phyloP scores from a whole-genome alignment of 2,329 filamentous ascomycete genomes.

The Paecilomyces formosus region DNA sequence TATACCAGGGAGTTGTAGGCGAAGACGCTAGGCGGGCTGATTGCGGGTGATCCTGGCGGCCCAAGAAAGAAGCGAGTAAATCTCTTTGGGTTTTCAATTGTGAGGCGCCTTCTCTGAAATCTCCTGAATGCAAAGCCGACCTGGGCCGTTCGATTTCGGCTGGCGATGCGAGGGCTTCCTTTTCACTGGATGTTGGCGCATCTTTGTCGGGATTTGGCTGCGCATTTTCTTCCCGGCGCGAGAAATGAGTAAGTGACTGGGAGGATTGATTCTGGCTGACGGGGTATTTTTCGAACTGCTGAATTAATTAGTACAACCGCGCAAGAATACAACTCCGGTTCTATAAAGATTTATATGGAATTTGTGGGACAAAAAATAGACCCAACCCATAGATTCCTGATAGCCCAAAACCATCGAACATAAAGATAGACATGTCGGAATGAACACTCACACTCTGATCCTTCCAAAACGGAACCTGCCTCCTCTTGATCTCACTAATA shows the following conservation, averaged over 20 bases:
- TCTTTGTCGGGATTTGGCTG: slow-evolving; percentile 26
- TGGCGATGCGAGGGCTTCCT: slow-evolving; percentile 46
- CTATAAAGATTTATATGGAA: slow-evolving; percentile 7
- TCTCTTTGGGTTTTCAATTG: slow-evolving; percentile 18
- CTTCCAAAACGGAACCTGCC: slow-evolving; percentile 67
- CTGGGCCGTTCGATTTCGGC: slow-evolving; percentile 71
- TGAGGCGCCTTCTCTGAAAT: slow-evolving; percentile 46
- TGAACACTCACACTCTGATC: background rate
- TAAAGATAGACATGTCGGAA: background rate
- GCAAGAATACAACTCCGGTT: background rate
- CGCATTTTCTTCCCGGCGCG: slow-evolving; percentile 10
- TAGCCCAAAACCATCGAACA: background rate
- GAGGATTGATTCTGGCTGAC: slow-evolving; percentile 29
- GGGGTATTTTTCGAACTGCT: slow-evolving; percentile 32
- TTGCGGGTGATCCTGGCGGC: slow-evolving; percentile 8
- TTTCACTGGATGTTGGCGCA: slow-evolving; percentile 25
- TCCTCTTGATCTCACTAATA: slow-evolving; percentile 76
- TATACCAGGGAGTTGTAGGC: slow-evolving; percentile 52
- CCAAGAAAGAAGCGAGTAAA: slow-evolving; percentile 9
- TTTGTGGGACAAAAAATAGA: slow-evolving; percentile 10
- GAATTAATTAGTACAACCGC: background rate
- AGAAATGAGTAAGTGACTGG: slow-evolving; percentile 24
- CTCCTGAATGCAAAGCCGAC: slow-evolving; percentile 61
- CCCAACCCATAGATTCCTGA: slow-evolving; percentile 5
- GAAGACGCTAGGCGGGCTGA: slow-evolving; percentile 35